Conservation (phyloP, 441 rosid genomes). For the Sinapis alba region DNA sequence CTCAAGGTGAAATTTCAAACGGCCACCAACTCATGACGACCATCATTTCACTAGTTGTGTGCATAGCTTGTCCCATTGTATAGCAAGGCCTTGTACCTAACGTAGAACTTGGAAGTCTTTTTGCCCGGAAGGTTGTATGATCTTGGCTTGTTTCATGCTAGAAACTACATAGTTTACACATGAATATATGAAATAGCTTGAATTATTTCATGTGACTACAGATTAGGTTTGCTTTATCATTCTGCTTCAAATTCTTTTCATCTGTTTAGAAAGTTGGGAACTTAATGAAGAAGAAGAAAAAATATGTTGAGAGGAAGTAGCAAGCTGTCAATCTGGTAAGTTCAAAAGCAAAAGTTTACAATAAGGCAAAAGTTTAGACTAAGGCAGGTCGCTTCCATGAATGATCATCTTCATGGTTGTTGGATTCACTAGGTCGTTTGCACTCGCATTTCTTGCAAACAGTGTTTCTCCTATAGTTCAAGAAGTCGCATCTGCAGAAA, state of each 20-base stretch:
- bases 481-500: conserved; percentile 67
- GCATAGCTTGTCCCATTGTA: conserved; percentile 1
- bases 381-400: conserved; percentile 38
- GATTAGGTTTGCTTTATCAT: not conserved
- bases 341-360: conserved; percentile 27
- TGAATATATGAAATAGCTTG: not conserved
- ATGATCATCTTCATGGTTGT: conserved; percentile 38
- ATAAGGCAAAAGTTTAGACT: conserved; percentile 13
- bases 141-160: conserved; percentile 14
- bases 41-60: not conserved
- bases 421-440: conserved; percentile 49
- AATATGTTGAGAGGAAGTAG: conserved; percentile 13
- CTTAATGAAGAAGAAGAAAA: conserved; percentile 1
- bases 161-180: conserved; percentile 5
- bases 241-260: not conserved
- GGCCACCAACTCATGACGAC: conserved; percentile 14
- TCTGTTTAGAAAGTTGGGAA: not conserved
- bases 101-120: not conserved
- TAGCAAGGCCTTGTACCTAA: conserved; percentile 6
- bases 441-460: conserved; percentile 68
- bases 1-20: conserved; percentile 26
- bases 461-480: conserved; percentile 67
- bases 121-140: conserved; percentile 1
- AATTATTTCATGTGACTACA: not conserved
- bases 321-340: not conserved